Base-by-base conservation (phyloP, 1,139 yeast genomes). In the Yamadazyma dushanensis region DNA sequence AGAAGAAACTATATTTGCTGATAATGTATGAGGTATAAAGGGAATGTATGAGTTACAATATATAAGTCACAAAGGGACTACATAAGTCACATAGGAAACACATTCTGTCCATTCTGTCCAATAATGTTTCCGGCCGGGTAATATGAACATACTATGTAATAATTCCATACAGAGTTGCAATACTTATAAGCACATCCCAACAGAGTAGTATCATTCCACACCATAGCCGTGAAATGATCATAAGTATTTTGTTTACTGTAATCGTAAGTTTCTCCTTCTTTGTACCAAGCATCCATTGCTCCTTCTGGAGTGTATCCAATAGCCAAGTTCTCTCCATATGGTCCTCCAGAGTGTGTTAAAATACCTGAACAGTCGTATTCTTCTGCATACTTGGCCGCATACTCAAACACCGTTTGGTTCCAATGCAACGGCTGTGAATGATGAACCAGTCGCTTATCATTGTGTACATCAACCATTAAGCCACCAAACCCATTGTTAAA, bases 61-160 rank as follows among this genome's bases (percentile, higher is more conserved):
- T 31, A 26, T 25, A 24, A 23, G n/a, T n/a, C n/a, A n/a, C n/a
- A n/a, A n/a, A n/a, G n/a, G n/a, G n/a, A n/a, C n/a, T n/a, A n/a
- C n/a, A n/a, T n/a, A n/a, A n/a, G n/a, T n/a, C 26, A 32, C 13
- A 29, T 16, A 11, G 60, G 63, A 39, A 63, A 56, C 3, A 65
- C 66, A 40, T 65, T 65, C 22, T 38, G 32, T 4, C 43, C 27
- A 7, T 51, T 51, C 3, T 46, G 37, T 0, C 73, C 78, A 35
- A 73, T 59, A 24, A 74, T 60, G 59, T 83, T 83, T 35, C 90
- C 90, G 20, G 76, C 70, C n/a, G 78, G 72, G 46, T 65, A 58
- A 57, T 81, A 82, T 32, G 76, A 71, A 59, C 88, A 82, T 23
- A 80, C 70, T 37, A 80, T 64, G 57, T 79, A 81, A 36, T 63